These are phyloP conservation scores for Leccinum cinnamomeum DNA, from an alignment of 1,284 basidiomycete genomes.

Conservation along the genomic window DNA sequence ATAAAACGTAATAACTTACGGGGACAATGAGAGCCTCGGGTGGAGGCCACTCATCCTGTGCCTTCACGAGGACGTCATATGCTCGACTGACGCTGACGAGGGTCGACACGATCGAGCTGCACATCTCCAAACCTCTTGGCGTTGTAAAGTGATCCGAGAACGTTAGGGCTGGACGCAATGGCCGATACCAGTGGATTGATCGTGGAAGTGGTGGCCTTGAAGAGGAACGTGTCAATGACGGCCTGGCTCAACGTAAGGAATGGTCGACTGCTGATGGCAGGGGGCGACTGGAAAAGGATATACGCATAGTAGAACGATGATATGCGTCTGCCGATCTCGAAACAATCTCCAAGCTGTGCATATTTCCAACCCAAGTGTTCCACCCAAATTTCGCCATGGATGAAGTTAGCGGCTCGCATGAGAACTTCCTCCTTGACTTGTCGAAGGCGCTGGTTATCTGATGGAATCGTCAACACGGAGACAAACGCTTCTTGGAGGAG, in stretches of 20 bases:
- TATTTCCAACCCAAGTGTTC: constrained; percentile 85
- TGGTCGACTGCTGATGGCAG: constrained; percentile 49
- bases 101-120: constrained; percentile 67
- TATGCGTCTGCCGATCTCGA: constrained; percentile 74
- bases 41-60: constrained; percentile 69
- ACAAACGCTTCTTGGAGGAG: constrained; percentile 74
- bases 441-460: constrained; percentile 57
- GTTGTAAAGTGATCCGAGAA: constrained; percentile 58
- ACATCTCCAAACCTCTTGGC: constrained; percentile 72
- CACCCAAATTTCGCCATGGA: constrained; percentile 85
- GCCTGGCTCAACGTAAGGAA: constrained; percentile 61
- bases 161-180: constrained; percentile 59
- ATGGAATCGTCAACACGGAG: constrained; percentile 51
- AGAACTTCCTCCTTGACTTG: constrained; percentile 82
- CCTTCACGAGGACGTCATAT: constrained; percentile 63
- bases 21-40: constrained; percentile 70
- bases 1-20: constrained; percentile 46
- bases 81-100: constrained; percentile 72
- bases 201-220: constrained; percentile 69
- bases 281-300: constrained; percentile 64
- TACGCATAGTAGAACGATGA: constrained; percentile 68
- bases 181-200: constrained; percentile 74
- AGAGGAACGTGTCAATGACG: constrained; percentile 64
- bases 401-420: constrained; percentile 70
- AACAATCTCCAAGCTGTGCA: constrained; percentile 70